Evolutionary conservation across 805 yeast genomes (phyloP).

Genomic region (Candida nemodendra): DNA sequence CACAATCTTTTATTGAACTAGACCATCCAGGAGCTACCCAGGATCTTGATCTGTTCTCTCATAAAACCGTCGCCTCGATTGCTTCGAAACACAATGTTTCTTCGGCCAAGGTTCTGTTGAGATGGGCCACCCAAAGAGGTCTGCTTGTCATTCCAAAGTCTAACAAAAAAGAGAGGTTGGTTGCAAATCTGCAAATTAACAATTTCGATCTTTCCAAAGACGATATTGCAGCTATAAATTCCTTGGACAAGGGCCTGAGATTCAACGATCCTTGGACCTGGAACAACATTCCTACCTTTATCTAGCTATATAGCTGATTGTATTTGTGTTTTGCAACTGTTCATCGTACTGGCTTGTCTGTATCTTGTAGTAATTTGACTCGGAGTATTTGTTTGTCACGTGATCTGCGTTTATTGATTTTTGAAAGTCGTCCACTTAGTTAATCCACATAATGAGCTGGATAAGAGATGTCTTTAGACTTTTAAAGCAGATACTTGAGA

Average conservation of each 20-base stretch:
- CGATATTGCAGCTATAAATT: slow-evolving; percentile 54
- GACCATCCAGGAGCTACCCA: slow-evolving; percentile 50
- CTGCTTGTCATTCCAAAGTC: slow-evolving; percentile 82
- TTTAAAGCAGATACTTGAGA: no score
- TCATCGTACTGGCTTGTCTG: no score
- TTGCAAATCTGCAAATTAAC: slow-evolving; percentile 56
- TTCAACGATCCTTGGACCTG: slow-evolving; percentile 74
- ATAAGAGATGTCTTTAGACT: no score
- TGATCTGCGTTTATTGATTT: no score
- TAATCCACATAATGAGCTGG: no score
- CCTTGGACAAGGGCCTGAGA: slow-evolving; percentile 66
- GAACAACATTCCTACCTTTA: slow-evolving; percentile 35
- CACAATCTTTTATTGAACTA: slow-evolving; percentile 74
- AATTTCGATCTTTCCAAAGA: slow-evolving; percentile 49
- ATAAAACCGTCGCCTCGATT: slow-evolving; percentile 50
- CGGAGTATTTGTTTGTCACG: no score
- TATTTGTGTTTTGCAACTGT: no score
- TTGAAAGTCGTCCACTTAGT: no score
- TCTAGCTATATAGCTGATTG: no score
- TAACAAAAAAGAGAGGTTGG: slow-evolving; percentile 61
- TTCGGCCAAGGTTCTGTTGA: slow-evolving; percentile 66
- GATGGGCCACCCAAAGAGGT: slow-evolving; percentile 84
- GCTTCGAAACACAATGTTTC: slow-evolving; percentile 56
- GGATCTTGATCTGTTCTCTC: slow-evolving; percentile 56
- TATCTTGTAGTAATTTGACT: no score